Evolutionary conservation across 2,329 filamentous ascomycete species (phyloP).

Genomic region (Colletotrichum destructivum): DNA sequence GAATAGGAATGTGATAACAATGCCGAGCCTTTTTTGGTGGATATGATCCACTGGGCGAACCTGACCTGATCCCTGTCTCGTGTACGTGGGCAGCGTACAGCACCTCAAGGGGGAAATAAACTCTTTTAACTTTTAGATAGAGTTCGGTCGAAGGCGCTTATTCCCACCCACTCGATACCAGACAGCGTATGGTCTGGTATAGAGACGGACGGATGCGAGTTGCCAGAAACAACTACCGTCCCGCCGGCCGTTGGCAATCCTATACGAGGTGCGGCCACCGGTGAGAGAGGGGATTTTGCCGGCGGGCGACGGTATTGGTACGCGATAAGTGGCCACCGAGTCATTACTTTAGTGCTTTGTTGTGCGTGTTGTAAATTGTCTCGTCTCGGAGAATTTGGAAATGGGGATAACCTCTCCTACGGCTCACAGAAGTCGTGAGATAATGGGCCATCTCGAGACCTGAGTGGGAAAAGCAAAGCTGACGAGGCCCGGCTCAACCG

Average conservation of each 20-base stretch:
- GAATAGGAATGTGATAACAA: neutral
- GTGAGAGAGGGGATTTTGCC: too few species aligned
- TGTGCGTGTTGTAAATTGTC: too few species aligned
- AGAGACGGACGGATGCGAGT: too few species aligned
- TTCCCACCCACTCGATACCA: neutral
- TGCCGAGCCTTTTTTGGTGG: conserved; percentile 13
- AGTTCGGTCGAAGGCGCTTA: conserved; percentile 34
- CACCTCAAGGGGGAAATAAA: conserved; percentile 26
- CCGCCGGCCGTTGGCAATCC: neutral
- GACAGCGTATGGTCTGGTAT: neutral
- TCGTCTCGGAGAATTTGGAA: neutral
- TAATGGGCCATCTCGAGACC: neutral
- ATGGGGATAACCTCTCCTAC: too few species aligned
- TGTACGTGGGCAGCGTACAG: neutral
- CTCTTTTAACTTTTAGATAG: conserved; percentile 40
- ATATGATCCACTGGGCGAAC: neutral
- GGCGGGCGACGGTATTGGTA: too few species aligned
- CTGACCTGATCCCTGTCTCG: conserved; percentile 16
- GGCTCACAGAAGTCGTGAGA: neutral
- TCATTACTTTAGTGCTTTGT: neutral
- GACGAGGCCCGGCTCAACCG: neutral
- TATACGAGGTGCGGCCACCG: neutral
- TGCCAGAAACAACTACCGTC: neutral
- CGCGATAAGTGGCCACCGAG: neutral
- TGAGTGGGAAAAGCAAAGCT: neutral